Conservation (phyloP, 2,329 filamentous ascomycete genomes). For the Fusarium foetens region DNA sequence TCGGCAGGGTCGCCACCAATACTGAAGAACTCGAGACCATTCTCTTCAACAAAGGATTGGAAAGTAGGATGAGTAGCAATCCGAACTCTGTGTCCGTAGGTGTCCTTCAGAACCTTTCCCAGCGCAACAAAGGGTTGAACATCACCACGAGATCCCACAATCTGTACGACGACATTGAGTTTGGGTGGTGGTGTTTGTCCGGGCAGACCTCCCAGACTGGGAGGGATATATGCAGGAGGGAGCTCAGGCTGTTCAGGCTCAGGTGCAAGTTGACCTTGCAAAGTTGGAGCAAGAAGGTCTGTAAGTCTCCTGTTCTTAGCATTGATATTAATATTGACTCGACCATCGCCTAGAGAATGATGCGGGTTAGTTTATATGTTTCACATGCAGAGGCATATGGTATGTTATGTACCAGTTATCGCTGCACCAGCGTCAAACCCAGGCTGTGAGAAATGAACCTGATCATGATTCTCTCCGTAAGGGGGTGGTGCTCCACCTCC, state of each 20-base stretch:
- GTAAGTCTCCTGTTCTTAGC: slow-evolving; percentile 74
- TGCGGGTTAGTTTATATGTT: slow-evolving; percentile 22
- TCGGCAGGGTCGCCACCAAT: slow-evolving; percentile 81
- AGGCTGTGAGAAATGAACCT: slow-evolving; percentile 68
- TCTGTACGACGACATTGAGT: slow-evolving; percentile 78
- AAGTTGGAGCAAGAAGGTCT: slow-evolving; percentile 72
- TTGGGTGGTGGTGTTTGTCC: slow-evolving; percentile 65
- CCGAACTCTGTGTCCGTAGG: slow-evolving; percentile 76
- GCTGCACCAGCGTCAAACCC: slow-evolving; percentile 71
- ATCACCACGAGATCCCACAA: slow-evolving; percentile 78
- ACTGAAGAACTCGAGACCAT: slow-evolving; percentile 78
- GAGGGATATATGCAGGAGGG: slow-evolving; percentile 76
- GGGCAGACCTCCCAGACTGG: slow-evolving; percentile 73
- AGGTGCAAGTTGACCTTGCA: slow-evolving; percentile 66
- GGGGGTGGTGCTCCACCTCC: slow-evolving; percentile 61
- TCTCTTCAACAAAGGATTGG: slow-evolving; percentile 73
- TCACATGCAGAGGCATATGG: not conserved
- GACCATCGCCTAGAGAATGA: slow-evolving; percentile 70
- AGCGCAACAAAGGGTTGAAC: slow-evolving; percentile 80
- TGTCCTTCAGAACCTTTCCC: slow-evolving; percentile 70
- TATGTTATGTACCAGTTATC: slow-evolving; percentile 62
- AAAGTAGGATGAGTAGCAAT: slow-evolving; percentile 79
- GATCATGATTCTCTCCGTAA: slow-evolving; percentile 67
- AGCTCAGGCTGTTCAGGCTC: slow-evolving; percentile 58
- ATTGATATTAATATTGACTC: slow-evolving; percentile 82